Evolutionary conservation across 805 yeast species (phyloP).

Genomic region (Lachancea nothofagi): DNA sequence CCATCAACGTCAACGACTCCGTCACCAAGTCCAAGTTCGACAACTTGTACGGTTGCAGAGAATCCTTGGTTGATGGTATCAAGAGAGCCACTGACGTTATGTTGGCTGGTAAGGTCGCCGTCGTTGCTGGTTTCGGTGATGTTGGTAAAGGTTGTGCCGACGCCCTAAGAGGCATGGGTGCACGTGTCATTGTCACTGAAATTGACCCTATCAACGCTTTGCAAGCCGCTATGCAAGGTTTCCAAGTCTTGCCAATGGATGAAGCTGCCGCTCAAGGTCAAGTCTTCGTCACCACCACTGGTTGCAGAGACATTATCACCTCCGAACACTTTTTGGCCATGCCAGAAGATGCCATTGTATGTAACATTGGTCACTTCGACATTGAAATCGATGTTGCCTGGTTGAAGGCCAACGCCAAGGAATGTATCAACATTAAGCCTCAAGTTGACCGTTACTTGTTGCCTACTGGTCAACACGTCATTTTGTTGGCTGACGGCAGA

Average conservation of each 20-base stretch:
- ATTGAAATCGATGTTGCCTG: slow-evolving; percentile 99
- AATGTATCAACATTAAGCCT: slow-evolving; percentile 95
- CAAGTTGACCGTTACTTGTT: slow-evolving; percentile 97
- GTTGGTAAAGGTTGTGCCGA: slow-evolving; percentile 99
- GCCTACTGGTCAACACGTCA: slow-evolving; percentile 85
- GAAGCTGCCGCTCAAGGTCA: slow-evolving; percentile 92
- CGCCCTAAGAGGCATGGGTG: slow-evolving; percentile 99
- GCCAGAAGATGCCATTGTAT: slow-evolving; percentile 99
- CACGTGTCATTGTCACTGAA: slow-evolving; percentile 95
- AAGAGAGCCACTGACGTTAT: slow-evolving; percentile 99
- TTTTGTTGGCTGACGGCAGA: slow-evolving; percentile 98
- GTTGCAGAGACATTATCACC: slow-evolving; percentile 96
- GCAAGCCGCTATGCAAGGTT: slow-evolving; percentile 99
- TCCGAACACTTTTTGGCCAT: slow-evolving; percentile 79
- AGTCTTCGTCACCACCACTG: slow-evolving; percentile 98
- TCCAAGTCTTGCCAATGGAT: slow-evolving; percentile 92
- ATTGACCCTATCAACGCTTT: slow-evolving; percentile 98
- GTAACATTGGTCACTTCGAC: slow-evolving; percentile 99
- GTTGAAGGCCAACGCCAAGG: slow-evolving; percentile 90
- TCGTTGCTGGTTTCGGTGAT: slow-evolving; percentile 99
- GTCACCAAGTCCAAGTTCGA: slow-evolving; percentile 99
- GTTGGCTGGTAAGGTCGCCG: slow-evolving; percentile 99
- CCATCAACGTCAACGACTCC: slow-evolving; percentile 97
- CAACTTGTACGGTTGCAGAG: slow-evolving; percentile 99
- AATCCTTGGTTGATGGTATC: slow-evolving; percentile 96